These are phyloP conservation scores for Globisporangium canariense DNA, from an alignment of 352 stramenopile species.

Conservation along the genomic window DNA sequence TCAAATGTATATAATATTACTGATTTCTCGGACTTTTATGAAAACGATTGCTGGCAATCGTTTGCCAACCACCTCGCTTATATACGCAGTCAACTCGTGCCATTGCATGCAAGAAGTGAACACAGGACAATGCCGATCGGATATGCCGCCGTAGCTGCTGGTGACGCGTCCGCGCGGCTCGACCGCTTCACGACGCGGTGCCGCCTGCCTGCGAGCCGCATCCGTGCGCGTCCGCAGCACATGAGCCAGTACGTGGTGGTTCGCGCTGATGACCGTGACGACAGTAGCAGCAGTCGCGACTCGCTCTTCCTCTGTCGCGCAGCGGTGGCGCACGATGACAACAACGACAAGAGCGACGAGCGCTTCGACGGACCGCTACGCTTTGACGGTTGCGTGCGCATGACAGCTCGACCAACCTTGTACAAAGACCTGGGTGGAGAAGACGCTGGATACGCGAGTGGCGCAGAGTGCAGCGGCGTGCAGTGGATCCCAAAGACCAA, in stretches of 20 bases:
- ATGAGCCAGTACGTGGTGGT: constrained; percentile 38
- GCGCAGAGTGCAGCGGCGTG: constrained; percentile 8
- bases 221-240: constrained; percentile 27
- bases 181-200: constrained; percentile 63
- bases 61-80: neutral
- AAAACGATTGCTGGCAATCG: too few relatives aligned
- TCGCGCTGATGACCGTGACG: neutral
- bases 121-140: neutral
- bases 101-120: neutral
- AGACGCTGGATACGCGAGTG: constrained; percentile 8
- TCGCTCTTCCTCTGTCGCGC: constrained; percentile 40
- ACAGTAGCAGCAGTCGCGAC: neutral
- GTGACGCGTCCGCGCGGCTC: constrained; percentile 9
- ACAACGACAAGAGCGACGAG: neutral
- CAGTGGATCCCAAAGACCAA: constrained; percentile 46
- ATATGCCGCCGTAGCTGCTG: constrained; percentile 14
- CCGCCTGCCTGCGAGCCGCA: constrained; percentile 30
- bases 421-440: constrained; percentile 22
- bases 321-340: constrained; percentile 18
- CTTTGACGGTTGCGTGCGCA: constrained; percentile 27
- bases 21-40: too few relatives aligned
- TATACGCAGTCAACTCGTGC: too few relatives aligned
- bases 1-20: too few relatives aligned
- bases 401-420: constrained; percentile 8
- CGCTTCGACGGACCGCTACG: constrained; percentile 3